These are phyloP conservation scores for Lecanicillium sp. DNA, from an alignment of 2,329 filamentous ascomycete species.

Conservation along the genomic window DNA sequence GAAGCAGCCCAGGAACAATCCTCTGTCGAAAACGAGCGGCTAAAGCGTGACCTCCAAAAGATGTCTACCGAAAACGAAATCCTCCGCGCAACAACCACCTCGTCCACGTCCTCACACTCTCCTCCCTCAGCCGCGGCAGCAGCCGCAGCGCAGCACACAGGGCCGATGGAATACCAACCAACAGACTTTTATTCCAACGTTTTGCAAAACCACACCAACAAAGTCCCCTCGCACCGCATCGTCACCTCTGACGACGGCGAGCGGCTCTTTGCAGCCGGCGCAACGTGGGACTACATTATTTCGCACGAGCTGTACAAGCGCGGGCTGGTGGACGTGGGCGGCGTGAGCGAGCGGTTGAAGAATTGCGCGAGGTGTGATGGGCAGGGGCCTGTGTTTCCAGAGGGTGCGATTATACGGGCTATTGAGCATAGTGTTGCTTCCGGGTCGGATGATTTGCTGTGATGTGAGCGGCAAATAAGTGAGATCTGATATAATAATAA, in stretches of 20 bases:
- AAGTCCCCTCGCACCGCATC: constrained; percentile 60
- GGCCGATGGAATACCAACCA: constrained; percentile 63
- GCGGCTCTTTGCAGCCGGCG: constrained; percentile 62
- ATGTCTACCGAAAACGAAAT: constrained; percentile 89
- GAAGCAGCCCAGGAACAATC: constrained; percentile 66
- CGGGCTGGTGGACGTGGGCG: constrained; percentile 71
- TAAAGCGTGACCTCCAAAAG: constrained; percentile 77
- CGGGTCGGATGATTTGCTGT: constrained; percentile 66
- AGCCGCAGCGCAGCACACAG: constrained; percentile 32
- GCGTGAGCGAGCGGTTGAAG: constrained; percentile 74
- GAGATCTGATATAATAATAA: background rate
- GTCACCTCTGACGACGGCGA: constrained; percentile 58
- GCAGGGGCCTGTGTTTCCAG: constrained; percentile 79
- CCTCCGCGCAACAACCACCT: constrained; percentile 71
- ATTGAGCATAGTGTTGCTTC: constrained; percentile 72
- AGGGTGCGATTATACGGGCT: constrained; percentile 61
- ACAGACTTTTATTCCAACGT: constrained; percentile 63
- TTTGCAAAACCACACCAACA: constrained; percentile 52
- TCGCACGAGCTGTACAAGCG: constrained; percentile 66
- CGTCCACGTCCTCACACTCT: constrained; percentile 22
- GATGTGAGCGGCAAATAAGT: no score
- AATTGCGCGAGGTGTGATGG: constrained; percentile 72
- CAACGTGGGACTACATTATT: constrained; percentile 87
- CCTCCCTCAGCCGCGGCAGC: background rate
- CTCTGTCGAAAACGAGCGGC: constrained; percentile 73